phyloP scores from a whole-genome alignment of 116 monocot species.

The Posidonia oceanica region DNA sequence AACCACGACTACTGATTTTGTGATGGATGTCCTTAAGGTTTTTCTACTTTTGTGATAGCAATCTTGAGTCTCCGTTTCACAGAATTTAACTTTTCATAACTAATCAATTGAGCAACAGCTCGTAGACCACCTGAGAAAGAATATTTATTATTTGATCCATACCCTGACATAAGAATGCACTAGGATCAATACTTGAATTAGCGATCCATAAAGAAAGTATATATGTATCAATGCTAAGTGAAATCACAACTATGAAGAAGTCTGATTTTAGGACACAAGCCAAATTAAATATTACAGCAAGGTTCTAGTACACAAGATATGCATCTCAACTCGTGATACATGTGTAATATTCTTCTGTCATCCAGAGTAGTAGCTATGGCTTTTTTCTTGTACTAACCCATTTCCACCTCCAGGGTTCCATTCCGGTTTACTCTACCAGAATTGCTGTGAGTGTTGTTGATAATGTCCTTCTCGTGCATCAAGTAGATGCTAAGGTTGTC shows the following conservation, averaged over 20 bases:
- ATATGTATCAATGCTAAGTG: background rate
- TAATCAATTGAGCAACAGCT: constrained; percentile 4
- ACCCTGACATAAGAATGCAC: background rate
- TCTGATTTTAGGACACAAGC: too few species aligned
- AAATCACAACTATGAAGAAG: too few species aligned
- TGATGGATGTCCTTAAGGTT: too few species aligned
- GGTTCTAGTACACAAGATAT: too few species aligned
- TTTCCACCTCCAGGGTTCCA: constrained; percentile 40
- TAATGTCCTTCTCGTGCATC: constrained; percentile 91
- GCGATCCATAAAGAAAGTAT: background rate
- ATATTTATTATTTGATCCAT: constrained; percentile 12
- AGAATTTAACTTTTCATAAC: too few species aligned
- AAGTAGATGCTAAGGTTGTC: constrained; percentile 96
- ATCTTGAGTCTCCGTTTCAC: too few species aligned
- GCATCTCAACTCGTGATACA: too few species aligned
- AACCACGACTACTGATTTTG: too few species aligned
- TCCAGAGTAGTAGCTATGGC: background rate
- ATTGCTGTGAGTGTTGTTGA: constrained; percentile 83
- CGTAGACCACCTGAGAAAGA: constrained; percentile 6
- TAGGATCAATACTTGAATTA: constrained; percentile 4
- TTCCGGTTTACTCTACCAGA: constrained; percentile 75
- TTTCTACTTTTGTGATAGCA: too few species aligned
- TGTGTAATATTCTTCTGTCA: too few species aligned
- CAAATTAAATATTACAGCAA: too few species aligned
- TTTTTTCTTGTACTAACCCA: background rate